A percentile compares a stretch with the other conserved stretches of the same genome.
phyloP scores from a whole-genome alignment of 257 asterid genomes.

The Solanum microdontum region DNA sequence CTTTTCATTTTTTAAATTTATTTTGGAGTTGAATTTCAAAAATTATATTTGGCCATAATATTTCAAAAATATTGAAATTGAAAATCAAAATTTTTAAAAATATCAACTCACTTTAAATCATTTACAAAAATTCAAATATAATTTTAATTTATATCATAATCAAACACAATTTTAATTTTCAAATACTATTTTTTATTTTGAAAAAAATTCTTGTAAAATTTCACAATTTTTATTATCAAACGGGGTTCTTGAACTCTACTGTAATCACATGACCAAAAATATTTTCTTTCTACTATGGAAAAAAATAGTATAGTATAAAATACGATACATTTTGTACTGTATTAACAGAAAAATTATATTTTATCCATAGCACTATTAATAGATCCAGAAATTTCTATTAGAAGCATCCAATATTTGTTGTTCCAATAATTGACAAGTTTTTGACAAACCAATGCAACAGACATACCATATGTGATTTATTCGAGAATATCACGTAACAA shows the following conservation, averaged over 20 bases:
- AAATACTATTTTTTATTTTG: too few species aligned
- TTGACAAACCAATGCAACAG: background rate
- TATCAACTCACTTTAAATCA: background rate
- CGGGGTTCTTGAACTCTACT: background rate
- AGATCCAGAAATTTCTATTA: background rate
- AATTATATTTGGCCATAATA: background rate
- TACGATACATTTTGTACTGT: background rate
- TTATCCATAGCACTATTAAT: background rate
- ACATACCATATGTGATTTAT: background rate
- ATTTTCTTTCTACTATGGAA: background rate
- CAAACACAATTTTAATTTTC: background rate
- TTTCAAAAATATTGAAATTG: background rate
- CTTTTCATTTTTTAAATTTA: too few species aligned
- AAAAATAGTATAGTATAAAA: background rate
- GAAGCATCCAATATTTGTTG: background rate
- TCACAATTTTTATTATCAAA: background rate
- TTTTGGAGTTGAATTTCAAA: too few species aligned
- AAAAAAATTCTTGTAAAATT: background rate
- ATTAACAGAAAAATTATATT: background rate
- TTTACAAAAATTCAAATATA: background rate
- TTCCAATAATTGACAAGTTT: background rate
- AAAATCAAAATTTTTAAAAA: background rate
- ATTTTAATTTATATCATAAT: background rate
- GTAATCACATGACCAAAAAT: background rate
- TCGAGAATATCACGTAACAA: fast-evolving